These are phyloP conservation scores for Astragalus glycyphyllos DNA, from an alignment of 306 rosid species.

Conservation along the genomic window DNA sequence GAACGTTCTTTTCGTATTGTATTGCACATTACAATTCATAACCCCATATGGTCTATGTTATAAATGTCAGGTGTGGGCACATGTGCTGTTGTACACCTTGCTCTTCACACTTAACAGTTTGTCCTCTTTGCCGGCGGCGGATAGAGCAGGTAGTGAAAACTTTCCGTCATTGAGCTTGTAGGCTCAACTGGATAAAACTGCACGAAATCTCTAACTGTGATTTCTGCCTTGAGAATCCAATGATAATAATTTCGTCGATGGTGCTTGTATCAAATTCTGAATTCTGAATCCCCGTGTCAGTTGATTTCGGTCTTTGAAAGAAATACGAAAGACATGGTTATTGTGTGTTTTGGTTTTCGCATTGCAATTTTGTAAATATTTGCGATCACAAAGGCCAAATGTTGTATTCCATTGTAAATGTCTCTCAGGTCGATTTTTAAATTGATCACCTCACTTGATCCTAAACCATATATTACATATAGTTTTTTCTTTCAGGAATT, in stretches of 20 bases:
- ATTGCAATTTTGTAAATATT: conserved; percentile 38
- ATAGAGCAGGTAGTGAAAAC: conserved; percentile 63
- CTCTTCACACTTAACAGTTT: conserved; percentile 65
- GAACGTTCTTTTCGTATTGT: not conserved
- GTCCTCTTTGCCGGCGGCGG: conserved; percentile 56
- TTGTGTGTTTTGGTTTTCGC: conserved; percentile 9
- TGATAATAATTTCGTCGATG: not conserved
- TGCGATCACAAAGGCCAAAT: not conserved
- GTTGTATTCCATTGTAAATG: not conserved
- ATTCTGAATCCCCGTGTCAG: not conserved
- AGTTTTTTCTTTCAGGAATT: not conserved
- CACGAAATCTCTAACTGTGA: not conserved
- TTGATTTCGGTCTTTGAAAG: not conserved
- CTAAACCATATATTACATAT: not conserved
- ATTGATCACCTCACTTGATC: not conserved
- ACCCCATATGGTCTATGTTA: not conserved
- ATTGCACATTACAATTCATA: not conserved
- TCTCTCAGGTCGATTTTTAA: not conserved
- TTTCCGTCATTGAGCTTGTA: conserved; percentile 46
- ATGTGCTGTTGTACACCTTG: conserved; percentile 81
- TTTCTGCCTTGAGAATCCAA: not conserved
- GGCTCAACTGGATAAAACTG: not conserved
- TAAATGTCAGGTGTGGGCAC: conserved; percentile 74
- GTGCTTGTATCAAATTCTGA: not conserved
- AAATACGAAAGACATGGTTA: not conserved